Evolutionary conservation across 2,329 filamentous ascomycete genomes (phyloP).

Genomic region (Plenodomus tracheiphilus): DNA sequence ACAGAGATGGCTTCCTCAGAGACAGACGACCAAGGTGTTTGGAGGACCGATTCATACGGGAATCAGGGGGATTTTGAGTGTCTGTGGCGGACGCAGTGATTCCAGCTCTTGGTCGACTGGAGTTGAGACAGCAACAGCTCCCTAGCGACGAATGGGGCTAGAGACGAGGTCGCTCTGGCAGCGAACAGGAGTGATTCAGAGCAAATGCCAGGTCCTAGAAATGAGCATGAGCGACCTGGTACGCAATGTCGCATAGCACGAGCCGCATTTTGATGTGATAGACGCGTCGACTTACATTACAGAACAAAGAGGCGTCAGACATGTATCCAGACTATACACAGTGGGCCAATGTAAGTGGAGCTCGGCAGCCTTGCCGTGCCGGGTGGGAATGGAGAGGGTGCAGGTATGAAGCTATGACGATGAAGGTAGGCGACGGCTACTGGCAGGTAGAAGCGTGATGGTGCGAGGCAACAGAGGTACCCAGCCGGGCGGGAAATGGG

Average conservation of each 20-base stretch:
- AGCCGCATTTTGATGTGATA: slow-evolving; percentile 38
- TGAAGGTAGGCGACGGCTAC: slow-evolving; percentile 30
- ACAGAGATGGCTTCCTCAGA: slow-evolving; percentile 34
- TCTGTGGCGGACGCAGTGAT: slow-evolving; percentile 32
- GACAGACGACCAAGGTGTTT: slow-evolving; percentile 40
- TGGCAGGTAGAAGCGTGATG: slow-evolving; percentile 19
- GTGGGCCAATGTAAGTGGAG: slow-evolving; percentile 29
- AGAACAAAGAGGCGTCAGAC: slow-evolving; percentile 42
- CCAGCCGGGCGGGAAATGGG: slow-evolving; percentile 30
- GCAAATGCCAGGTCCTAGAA: slow-evolving; percentile 40
- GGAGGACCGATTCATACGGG: slow-evolving; percentile 44
- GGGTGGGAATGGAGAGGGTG: slow-evolving; percentile 22
- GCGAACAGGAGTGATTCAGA: slow-evolving; percentile 41
- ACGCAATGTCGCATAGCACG: slow-evolving; percentile 36
- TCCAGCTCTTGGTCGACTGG: slow-evolving; percentile 30
- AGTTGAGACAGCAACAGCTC: slow-evolving; percentile 33
- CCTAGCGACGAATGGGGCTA: slow-evolving; percentile 37
- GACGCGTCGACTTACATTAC: slow-evolving; percentile 39
- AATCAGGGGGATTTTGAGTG: slow-evolving; percentile 42
- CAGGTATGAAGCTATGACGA: slow-evolving; percentile 34
- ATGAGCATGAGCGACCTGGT: slow-evolving; percentile 39
- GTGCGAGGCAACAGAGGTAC: slow-evolving; percentile 22
- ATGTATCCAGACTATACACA: slow-evolving; percentile 17
- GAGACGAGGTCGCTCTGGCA: slow-evolving; percentile 26
- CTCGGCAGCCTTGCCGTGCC: slow-evolving; percentile 32